Conservation (phyloP, 495 filamentous ascomycete genomes). For the Annulohypoxylon bovei region DNA sequence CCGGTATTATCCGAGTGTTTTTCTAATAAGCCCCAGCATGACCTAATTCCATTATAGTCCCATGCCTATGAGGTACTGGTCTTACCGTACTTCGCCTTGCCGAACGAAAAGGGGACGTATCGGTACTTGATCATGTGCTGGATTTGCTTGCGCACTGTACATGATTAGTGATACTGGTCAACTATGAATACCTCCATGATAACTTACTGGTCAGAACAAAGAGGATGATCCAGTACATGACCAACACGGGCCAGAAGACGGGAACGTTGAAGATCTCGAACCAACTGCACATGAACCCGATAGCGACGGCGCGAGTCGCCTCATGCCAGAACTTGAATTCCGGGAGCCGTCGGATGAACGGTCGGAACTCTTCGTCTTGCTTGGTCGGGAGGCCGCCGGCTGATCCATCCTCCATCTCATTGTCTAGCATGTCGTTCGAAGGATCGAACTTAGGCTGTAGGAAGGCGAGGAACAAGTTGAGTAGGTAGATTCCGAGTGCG, state of each 20-base stretch:
- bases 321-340: constrained; percentile 99
- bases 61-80: constrained; percentile 54
- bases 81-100: constrained; percentile 84
- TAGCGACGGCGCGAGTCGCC: constrained; percentile 84
- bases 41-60: neutral
- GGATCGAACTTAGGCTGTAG: constrained; percentile 98
- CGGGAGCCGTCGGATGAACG: constrained; percentile 93
- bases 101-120: constrained; percentile 94
- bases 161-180: constrained; percentile 37
- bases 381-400: constrained; percentile 85
- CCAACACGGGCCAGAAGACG: constrained; percentile 98
- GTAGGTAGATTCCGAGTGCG: constrained; percentile 97
- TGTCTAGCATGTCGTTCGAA: constrained; percentile 87
- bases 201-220: constrained; percentile 91
- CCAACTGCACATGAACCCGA: constrained; percentile 91
- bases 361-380: constrained; percentile 95
- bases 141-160: constrained; percentile 92
- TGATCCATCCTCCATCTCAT: constrained; percentile 93
- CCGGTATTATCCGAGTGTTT: constrained; percentile 4
- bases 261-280: constrained; percentile 93
- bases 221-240: constrained; percentile 97
- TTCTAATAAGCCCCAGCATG: neutral
- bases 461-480: constrained; percentile 99
- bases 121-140: constrained; percentile 99
- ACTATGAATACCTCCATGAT: neutral